phyloP scores from a whole-genome alignment of 177 flowering plant species.

The Vitis hybrid region DNA sequence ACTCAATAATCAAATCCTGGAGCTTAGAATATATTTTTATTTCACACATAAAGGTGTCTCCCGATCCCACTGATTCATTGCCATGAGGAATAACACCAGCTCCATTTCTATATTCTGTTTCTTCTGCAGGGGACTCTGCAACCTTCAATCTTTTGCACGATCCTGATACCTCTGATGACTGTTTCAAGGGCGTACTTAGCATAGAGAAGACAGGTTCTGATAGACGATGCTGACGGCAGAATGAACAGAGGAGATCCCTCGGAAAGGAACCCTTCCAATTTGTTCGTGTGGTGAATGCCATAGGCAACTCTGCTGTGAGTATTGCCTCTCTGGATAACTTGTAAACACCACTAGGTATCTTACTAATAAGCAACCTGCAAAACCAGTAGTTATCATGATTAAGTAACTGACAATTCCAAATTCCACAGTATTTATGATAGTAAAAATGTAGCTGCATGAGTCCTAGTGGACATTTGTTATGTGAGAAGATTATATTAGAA shows the following conservation, averaged over 20 bases:
- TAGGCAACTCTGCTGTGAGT: slow-evolving; percentile 79
- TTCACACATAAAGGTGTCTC: slow-evolving; percentile 50
- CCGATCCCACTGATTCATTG: slow-evolving; percentile 19
- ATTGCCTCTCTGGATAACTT: slow-evolving; percentile 85
- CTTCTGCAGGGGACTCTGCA: slow-evolving; percentile 26
- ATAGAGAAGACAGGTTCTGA: slow-evolving; percentile 72
- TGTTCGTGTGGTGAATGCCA: slow-evolving; percentile 53
- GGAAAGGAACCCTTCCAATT: slow-evolving; percentile 93
- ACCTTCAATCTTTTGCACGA: slow-evolving; percentile 37
- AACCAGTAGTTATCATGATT: slow-evolving; percentile 10
- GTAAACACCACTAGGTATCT: slow-evolving; percentile 71
- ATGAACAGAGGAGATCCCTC: slow-evolving; percentile 68
- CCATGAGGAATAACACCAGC: slow-evolving; percentile 18
- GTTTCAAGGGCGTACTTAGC: slow-evolving; percentile 14
- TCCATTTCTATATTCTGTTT: slow-evolving; percentile 23
- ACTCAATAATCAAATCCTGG: slow-evolving; percentile 56
- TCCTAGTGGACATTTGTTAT: not conserved
- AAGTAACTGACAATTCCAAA: not conserved
- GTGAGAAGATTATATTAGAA: too few relatives aligned
- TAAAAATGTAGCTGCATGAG: not conserved
- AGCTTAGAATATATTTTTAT: slow-evolving; percentile 59
- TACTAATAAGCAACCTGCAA: slow-evolving; percentile 70
- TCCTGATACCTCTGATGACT: slow-evolving; percentile 26
- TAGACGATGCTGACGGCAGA: slow-evolving; percentile 80
- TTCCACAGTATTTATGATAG: not conserved